Conservation (phyloP, 768 basidiomycete species). For the Mycena vitilis region DNA sequence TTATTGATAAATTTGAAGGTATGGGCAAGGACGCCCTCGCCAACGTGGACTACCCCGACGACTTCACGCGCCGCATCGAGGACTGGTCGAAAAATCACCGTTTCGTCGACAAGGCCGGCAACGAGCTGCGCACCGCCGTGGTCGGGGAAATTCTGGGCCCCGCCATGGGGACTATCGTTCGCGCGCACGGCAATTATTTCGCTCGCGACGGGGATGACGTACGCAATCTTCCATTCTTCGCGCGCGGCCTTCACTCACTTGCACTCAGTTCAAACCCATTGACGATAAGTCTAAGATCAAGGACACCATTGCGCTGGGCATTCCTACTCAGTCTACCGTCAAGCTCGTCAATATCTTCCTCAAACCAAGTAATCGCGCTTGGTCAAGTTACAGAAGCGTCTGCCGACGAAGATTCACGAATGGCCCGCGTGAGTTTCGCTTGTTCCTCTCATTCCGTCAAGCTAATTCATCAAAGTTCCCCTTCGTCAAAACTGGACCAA, state of each 20-base stretch:
- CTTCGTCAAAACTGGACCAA: no score
- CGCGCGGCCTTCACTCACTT: not conserved
- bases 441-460: no score
- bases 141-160: conserved; percentile 3
- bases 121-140: no score
- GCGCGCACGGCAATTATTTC: conserved; percentile 7
- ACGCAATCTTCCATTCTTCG: not conserved
- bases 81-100: no score
- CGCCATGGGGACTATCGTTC: not conserved
- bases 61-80: no score
- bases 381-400: not conserved
- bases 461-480: no score
- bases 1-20: no score
- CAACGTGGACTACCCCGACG: no score
- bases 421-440: no score
- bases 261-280: conserved; percentile 5
- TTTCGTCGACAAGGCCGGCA: no score
- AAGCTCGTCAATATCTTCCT: not conserved
- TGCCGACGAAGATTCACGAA: no score
- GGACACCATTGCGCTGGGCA: conserved; percentile 11
- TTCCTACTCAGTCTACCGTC: not conserved
- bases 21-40: no score
- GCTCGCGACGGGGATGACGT: not conserved
- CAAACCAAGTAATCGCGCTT: not conserved
- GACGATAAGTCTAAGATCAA: conserved; percentile 19